Evolutionary conservation across 2,329 filamentous ascomycete species (phyloP).

Genomic region (Myriosclerotinia scirpicola): DNA sequence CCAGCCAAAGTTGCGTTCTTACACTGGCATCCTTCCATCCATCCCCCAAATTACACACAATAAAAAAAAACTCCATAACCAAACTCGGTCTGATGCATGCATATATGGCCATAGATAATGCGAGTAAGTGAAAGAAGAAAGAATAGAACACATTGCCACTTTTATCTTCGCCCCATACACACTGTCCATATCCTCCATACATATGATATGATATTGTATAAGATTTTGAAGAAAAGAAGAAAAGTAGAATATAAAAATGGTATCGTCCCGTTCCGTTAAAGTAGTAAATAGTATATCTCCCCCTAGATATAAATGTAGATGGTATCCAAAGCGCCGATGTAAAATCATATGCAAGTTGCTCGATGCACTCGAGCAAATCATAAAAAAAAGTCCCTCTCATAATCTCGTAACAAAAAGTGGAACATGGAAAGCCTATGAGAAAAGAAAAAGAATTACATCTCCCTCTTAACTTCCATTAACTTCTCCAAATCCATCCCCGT

Average conservation of each 20-base stretch:
- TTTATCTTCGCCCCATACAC: constrained; percentile 5
- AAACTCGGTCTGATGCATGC: constrained; percentile 7
- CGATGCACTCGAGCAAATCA: constrained; percentile 7
- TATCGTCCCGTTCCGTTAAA: constrained; percentile 22
- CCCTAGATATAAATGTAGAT: constrained; percentile 15
- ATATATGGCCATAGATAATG: constrained; percentile 8
- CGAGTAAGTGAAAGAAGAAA: background rate
- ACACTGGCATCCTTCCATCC: background rate
- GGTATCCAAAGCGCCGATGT: constrained; percentile 23
- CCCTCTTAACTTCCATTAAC: constrained; percentile 51
- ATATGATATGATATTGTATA: constrained; percentile 15
- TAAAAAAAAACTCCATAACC: constrained; percentile 5
- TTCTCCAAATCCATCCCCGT: constrained; percentile 59
- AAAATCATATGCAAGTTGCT: constrained; percentile 18
- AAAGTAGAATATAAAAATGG: constrained; percentile 13
- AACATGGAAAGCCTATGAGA: background rate
- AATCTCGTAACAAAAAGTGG: constrained; percentile 7
- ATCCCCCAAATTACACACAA: background rate
- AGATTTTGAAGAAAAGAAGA: background rate
- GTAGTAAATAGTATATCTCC: constrained; percentile 21
- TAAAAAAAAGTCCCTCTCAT: constrained; percentile 15
- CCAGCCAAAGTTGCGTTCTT: constrained; percentile 16
- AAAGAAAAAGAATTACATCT: constrained; percentile 27
- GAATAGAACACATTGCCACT: constrained; percentile 3
- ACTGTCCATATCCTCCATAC: constrained; percentile 1